These are phyloP conservation scores for Fusarium acutatum DNA, from an alignment of 2,329 filamentous ascomycete species.

Conservation along the genomic window DNA sequence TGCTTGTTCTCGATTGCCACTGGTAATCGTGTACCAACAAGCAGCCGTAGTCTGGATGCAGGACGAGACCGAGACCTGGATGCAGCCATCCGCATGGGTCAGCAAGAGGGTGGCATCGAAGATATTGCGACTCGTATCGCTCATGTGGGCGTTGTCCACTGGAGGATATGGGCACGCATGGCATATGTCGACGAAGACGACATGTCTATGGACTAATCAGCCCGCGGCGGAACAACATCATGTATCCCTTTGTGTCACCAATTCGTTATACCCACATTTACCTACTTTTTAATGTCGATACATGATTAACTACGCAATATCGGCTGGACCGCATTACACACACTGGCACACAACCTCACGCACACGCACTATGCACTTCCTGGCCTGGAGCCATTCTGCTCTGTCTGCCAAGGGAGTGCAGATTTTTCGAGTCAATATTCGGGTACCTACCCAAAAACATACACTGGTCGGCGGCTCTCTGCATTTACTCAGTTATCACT, in stretches of 20 bases:
- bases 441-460: conserved; percentile 11
- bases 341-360: not conserved
- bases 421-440: not conserved
- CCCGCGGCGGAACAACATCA: not conserved
- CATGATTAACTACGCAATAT: conserved; percentile 11
- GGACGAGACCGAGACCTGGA: conserved; percentile 46
- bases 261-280: conserved; percentile 28
- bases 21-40: conserved; percentile 55
- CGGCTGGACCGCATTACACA: conserved; percentile 30
- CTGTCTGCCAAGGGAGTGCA: not conserved
- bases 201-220: conserved; percentile 45
- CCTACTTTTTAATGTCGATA: conserved; percentile 36
- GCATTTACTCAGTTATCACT: conserved; percentile 20
- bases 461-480: conserved; percentile 20
- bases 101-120: conserved; percentile 64
- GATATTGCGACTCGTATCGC: conserved; percentile 81
- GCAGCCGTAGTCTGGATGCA: conserved; percentile 47
- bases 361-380: not conserved
- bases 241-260: conserved; percentile 21
- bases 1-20: conserved; percentile 65
- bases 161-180: conserved; percentile 85
- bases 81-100: conserved; percentile 50
- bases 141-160: conserved; percentile 86
- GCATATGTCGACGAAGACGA: conserved; percentile 67
- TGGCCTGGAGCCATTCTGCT: not conserved